A percentile compares a stretch with the other conserved stretches of the same genome.
phyloP scores from a whole-genome alignment of 2,329 filamentous ascomycete genomes.

The Drechslerella dactyloides region DNA sequence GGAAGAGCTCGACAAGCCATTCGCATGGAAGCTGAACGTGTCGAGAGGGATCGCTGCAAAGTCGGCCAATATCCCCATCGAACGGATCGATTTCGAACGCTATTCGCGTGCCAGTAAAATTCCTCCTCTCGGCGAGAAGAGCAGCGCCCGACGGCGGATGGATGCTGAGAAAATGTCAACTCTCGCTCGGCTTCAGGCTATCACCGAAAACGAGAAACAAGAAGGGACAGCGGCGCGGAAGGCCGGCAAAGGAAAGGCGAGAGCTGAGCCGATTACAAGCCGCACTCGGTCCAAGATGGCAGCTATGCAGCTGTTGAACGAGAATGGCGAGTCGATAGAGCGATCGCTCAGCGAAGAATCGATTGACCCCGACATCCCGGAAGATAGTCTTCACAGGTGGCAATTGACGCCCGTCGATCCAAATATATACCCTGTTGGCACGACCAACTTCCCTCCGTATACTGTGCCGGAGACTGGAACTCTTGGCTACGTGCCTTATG shows the following conservation, averaged over 20 bases:
- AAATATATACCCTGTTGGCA: conserved; percentile 19
- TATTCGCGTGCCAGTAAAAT: conserved; percentile 32
- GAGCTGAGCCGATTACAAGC: conserved; percentile 11
- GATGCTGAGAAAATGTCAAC: conserved; percentile 50
- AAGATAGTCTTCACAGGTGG: conserved; percentile 16
- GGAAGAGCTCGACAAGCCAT: conserved; percentile 44
- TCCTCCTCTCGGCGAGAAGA: conserved; percentile 20
- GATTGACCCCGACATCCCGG: conserved; percentile 9
- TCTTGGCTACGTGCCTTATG: conserved; percentile 12
- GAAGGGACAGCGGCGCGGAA: conserved; percentile 19
- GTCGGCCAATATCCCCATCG: conserved; percentile 25
- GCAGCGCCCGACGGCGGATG: conserved; percentile 33
- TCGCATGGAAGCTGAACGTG: conserved; percentile 42
- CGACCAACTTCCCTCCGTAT: conserved; percentile 39
- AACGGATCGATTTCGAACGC: conserved; percentile 45
- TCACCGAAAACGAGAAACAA: conserved; percentile 44
- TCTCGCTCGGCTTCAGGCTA: conserved; percentile 47
- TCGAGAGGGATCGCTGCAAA: conserved; percentile 24
- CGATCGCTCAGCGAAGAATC: conserved; percentile 1
- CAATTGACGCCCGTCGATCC: conserved; percentile 20
- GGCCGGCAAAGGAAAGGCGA: conserved; percentile 10
- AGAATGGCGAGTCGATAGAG: not conserved
- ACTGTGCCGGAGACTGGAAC: conserved; percentile 30
- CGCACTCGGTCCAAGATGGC: conserved; percentile 28
- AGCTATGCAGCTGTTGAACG: conserved; percentile 1